phyloP scores from a whole-genome alignment of 108 stramenopile species.

The Nitzschia sp. region DNA sequence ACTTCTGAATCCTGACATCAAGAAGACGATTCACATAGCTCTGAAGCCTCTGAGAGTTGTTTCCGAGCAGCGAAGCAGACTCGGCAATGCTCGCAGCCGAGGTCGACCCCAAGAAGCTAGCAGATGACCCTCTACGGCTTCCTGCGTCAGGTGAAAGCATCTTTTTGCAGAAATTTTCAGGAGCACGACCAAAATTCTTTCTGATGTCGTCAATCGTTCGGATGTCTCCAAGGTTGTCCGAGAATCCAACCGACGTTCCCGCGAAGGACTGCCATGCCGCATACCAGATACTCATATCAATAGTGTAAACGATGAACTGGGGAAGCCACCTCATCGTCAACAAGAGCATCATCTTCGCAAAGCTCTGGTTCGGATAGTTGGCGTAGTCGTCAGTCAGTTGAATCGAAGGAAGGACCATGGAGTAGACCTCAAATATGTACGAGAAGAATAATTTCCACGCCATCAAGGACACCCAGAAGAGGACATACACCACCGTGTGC shows the following conservation, averaged over 20 bases:
- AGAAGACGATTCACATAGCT: constrained; percentile 88
- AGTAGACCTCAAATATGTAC: constrained; percentile 91
- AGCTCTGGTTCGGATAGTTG: constrained; percentile 91
- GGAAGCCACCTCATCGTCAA: constrained; percentile 91
- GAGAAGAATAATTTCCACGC: constrained; percentile 95
- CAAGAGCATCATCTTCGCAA: constrained; percentile 75
- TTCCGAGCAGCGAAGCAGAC: constrained; percentile 70
- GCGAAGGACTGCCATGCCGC: constrained; percentile 94
- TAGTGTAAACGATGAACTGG: constrained; percentile 93
- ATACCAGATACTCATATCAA: constrained; percentile 98
- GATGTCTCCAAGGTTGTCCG: constrained; percentile 91
- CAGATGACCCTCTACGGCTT: constrained; percentile 81
- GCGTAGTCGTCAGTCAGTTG: constrained; percentile 95
- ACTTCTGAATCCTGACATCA: constrained; percentile 94
- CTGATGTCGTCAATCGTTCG: constrained; percentile 88
- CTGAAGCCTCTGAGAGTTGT: constrained; percentile 75
- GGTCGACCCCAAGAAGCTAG: constrained; percentile 59
- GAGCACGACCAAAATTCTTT: constrained; percentile 83
- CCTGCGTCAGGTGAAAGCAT: constrained; percentile 91
- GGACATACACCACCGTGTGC: constrained; percentile 72
- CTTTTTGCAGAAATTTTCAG: constrained; percentile 88
- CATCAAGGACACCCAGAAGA: constrained; percentile 92
- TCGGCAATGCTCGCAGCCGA: constrained; percentile 52
- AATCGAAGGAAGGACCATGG: constrained; percentile 92
- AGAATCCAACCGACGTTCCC: constrained; percentile 91